phyloP scores from a whole-genome alignment of 2,329 filamentous ascomycete genomes.

The Bipolaris victoriae region DNA sequence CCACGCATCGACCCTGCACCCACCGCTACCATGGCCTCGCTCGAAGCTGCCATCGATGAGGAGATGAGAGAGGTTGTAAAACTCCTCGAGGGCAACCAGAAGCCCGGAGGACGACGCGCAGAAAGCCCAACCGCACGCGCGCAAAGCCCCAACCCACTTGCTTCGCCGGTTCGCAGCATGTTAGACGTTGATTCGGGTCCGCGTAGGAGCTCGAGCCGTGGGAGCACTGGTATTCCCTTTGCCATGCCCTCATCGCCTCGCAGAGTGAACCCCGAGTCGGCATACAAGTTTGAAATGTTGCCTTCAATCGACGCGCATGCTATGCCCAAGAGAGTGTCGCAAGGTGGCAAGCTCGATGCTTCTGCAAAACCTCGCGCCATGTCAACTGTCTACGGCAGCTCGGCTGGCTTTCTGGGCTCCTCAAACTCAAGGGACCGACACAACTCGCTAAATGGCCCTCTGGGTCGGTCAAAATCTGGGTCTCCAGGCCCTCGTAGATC shows the following conservation, averaged over 20 bases:
- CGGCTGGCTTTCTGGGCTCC: constrained; percentile 29
- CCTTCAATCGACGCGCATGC: constrained; percentile 53
- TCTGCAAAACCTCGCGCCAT: constrained; percentile 51
- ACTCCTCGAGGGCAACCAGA: constrained; percentile 63
- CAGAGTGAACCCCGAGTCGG: constrained; percentile 48
- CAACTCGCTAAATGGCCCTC: constrained; percentile 48
- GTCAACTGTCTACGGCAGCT: constrained; percentile 50
- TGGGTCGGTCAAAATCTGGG: constrained; percentile 47
- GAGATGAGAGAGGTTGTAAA: constrained; percentile 76
- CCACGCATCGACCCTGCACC: constrained; percentile 4
- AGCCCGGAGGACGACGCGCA: constrained; percentile 29
- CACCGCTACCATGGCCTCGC: constrained; percentile 63
- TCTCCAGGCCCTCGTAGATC: constrained; percentile 49
- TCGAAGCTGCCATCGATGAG: constrained; percentile 78
- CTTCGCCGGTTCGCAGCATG: constrained; percentile 63
- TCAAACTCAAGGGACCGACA: constrained; percentile 44
- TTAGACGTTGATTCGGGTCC: constrained; percentile 45
- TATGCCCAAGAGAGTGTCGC: constrained; percentile 51
- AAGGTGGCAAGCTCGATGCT: constrained; percentile 51
- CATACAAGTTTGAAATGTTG: constrained; percentile 55
- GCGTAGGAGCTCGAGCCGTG: constrained; percentile 42
- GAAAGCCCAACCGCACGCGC: constrained; percentile 54
- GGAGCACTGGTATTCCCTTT: constrained; percentile 38
- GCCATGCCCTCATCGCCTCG: constrained; percentile 42
- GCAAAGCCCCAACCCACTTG: constrained; percentile 58